A percentile compares a stretch with the other conserved stretches of the same genome.
phyloP scores from a whole-genome alignment of 148 eudicot species.

The Rhododendron molle region DNA sequence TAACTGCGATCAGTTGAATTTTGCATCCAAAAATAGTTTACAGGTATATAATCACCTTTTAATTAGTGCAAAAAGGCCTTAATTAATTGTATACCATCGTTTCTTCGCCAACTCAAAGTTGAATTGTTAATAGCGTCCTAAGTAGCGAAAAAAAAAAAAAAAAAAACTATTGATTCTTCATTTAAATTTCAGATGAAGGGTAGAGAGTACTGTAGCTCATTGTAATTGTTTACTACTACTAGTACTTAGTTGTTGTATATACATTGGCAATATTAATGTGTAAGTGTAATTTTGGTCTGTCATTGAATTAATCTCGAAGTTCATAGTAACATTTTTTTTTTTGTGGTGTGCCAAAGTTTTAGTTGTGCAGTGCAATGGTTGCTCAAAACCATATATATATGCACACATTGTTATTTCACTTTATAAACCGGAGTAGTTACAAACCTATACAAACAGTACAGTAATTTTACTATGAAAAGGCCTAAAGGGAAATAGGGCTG shows the following conservation, averaged over 20 bases:
- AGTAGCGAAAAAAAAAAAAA: not conserved
- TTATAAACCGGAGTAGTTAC: too few relatives aligned
- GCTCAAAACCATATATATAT: not conserved
- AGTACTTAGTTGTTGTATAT: not conserved
- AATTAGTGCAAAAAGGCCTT: not conserved
- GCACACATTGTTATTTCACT: not conserved
- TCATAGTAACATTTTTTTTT: not conserved
- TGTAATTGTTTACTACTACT: not conserved
- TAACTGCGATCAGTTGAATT: not conserved
- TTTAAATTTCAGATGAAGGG: not conserved
- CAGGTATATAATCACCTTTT: not conserved
- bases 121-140: not conserved
- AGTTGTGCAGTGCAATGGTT: not conserved
- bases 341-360: not conserved
- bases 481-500: too few relatives aligned
- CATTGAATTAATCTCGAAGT: not conserved
- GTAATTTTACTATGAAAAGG: too few relatives aligned
- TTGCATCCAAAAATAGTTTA: not conserved
- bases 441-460: too few relatives aligned
- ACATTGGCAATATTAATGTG: not conserved
- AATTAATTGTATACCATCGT: not conserved
- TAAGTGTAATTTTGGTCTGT: not conserved
- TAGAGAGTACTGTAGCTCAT: not conserved
- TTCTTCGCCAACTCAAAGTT: not conserved
- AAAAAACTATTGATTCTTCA: not conserved